Evolutionary conservation across 2,329 filamentous ascomycete species (phyloP).

Genomic region (Alternaria novae-zelandiae): DNA sequence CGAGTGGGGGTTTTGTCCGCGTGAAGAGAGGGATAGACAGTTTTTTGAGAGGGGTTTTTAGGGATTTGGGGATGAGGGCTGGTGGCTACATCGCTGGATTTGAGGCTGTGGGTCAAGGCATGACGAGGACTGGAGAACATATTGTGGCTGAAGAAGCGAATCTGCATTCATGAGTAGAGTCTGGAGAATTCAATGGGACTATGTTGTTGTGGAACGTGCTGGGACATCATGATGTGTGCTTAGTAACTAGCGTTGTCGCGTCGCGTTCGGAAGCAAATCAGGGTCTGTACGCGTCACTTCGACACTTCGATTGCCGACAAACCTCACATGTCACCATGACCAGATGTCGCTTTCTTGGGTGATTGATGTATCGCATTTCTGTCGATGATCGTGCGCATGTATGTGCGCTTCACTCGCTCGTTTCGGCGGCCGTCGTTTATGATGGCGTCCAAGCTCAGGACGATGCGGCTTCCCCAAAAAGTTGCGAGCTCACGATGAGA

Average conservation of each 20-base stretch:
- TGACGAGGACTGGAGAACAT: not conserved
- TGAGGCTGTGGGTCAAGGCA: not conserved
- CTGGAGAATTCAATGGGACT: not conserved
- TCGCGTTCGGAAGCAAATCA: not conserved
- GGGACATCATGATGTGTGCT: not conserved
- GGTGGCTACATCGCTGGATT: not conserved
- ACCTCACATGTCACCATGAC: not conserved
- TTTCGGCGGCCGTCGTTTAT: rapidly evolving
- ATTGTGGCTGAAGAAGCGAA: no score
- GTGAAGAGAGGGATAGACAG: no score
- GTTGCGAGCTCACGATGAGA: not conserved
- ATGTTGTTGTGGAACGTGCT: not conserved
- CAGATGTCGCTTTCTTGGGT: not conserved
- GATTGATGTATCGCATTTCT: not conserved
- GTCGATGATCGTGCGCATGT: no score
- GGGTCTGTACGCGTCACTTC: no score
- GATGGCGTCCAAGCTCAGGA: not conserved
- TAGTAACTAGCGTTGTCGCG: not conserved
- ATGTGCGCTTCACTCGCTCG: no score
- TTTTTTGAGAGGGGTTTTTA: no score
- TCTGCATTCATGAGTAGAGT: not conserved
- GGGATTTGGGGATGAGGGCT: no score
- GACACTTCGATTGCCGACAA: not conserved
- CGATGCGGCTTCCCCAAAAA: no score
- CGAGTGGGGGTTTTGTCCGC: not conserved